phyloP scores from a whole-genome alignment of 2,329 filamentous ascomycete genomes.

The Botryosphaeria agaves region DNA sequence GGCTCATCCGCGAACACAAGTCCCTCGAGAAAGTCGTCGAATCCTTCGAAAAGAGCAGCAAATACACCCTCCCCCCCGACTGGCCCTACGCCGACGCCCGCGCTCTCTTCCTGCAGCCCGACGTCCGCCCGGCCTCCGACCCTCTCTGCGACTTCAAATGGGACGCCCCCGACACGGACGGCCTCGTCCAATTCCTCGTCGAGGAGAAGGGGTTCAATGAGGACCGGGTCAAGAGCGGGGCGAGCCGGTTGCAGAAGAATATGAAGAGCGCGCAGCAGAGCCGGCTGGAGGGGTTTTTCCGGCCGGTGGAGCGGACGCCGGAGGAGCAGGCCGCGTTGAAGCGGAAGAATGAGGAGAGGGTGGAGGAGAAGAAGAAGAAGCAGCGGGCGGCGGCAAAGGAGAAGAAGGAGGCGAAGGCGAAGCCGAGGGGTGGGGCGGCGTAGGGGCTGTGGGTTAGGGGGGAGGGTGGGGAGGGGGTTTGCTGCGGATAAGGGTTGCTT shows the following conservation, averaged over 20 bases:
- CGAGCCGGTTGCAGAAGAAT: conserved; percentile 69
- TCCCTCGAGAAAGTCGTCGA: conserved; percentile 77
- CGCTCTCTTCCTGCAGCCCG: conserved; percentile 77
- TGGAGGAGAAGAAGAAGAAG: conserved; percentile 89
- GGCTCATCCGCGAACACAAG: conserved; percentile 84
- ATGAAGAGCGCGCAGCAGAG: conserved; percentile 83
- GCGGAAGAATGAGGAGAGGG: conserved; percentile 84
- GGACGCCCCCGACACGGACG: conserved; percentile 84
- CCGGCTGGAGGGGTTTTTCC: conserved; percentile 91
- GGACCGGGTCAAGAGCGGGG: conserved; percentile 70
- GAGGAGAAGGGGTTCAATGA: conserved; percentile 95
- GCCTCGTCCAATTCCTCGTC: conserved; percentile 76
- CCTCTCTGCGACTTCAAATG: conserved; percentile 93
- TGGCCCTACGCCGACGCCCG: conserved; percentile 92
- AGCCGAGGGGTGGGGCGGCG: conserved; percentile 48
- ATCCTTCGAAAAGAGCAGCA: conserved; percentile 57
- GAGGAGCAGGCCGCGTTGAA: conserved; percentile 73
- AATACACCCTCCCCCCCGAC: conserved; percentile 80
- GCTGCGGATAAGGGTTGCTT: no score
- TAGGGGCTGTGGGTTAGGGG: no score
- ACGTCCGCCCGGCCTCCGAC: conserved; percentile 69
- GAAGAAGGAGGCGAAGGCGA: conserved; percentile 80
- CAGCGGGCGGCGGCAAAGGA: conserved; percentile 87
- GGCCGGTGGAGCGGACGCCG: conserved; percentile 73
- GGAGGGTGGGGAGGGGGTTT: no score